These are phyloP conservation scores for Ambrosiella xylebori DNA, from an alignment of 2,329 filamentous ascomycete species.

Conservation along the genomic window DNA sequence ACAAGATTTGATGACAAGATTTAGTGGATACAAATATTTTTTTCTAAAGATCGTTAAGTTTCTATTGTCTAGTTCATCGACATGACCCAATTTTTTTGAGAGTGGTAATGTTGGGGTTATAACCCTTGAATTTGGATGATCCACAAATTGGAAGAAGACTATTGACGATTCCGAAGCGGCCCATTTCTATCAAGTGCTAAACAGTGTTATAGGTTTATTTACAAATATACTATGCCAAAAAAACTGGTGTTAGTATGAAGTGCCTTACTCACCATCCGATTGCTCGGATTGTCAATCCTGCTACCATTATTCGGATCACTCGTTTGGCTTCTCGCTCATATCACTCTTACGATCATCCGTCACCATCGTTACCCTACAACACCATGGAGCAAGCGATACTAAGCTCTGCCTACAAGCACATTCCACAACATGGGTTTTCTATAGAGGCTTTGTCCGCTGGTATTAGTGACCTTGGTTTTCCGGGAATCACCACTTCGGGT, in stretches of 20 bases:
- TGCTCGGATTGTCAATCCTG: not conserved
- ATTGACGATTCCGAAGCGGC: not conserved
- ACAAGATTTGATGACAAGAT: too few relatives aligned
- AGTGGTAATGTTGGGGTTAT: not conserved
- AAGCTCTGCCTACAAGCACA: slow-evolving; percentile 58
- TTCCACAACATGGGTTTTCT: slow-evolving; percentile 73
- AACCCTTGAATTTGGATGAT: not conserved
- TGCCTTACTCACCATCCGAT: not conserved
- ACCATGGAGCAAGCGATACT: slow-evolving; percentile 60
- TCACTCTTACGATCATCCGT: slow-evolving; percentile 55
- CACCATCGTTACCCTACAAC: slow-evolving; percentile 45
- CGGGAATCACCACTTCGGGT: slow-evolving; percentile 70
- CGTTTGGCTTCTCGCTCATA: slow-evolving; percentile 28
- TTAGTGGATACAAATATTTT: too few relatives aligned
- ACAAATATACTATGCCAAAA: not conserved
- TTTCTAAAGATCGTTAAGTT: too few relatives aligned
- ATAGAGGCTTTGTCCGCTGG: slow-evolving; percentile 54
- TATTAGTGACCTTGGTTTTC: slow-evolving; percentile 68
- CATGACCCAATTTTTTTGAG: not conserved
- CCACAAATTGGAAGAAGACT: too few relatives aligned
- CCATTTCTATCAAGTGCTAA: not conserved
- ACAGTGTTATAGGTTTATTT: too few relatives aligned
- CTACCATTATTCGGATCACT: not conserved
- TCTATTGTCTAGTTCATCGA: too few relatives aligned
- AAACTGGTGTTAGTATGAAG: not conserved